Percentiles rank a stretch among this genome's conserved stretches.
These are phyloP conservation scores for Ammopiptanthus mongolicus DNA, from an alignment of 306 rosid genomes.

Conservation along the genomic window DNA sequence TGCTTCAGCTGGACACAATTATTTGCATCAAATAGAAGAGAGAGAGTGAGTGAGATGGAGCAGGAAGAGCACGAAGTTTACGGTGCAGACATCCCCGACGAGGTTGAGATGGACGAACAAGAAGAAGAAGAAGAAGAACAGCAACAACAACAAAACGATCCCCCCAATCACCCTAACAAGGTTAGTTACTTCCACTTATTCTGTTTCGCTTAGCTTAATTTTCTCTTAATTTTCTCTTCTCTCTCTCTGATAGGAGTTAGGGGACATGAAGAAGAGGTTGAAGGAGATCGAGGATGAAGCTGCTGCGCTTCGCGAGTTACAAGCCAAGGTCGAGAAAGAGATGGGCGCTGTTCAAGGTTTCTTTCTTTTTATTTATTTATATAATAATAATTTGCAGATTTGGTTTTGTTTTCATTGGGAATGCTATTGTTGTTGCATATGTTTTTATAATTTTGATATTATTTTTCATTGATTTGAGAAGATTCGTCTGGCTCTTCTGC, in stretches of 20 bases:
- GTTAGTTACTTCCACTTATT: neutral
- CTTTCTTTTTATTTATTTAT: no score
- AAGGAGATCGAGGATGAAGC: conserved; percentile 99
- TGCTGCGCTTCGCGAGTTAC: conserved; percentile 94
- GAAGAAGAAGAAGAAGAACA: conserved; percentile 27
- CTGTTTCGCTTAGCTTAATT: neutral
- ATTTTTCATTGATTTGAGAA: conserved; percentile 21
- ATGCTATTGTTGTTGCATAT: neutral
- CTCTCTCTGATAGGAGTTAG: conserved; percentile 62
- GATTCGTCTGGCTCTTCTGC: conserved; percentile 77
- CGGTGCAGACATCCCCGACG: conserved; percentile 43
- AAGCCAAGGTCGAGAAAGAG: conserved; percentile 99
- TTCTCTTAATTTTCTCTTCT: neutral
- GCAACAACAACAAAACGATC: neutral
- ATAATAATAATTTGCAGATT: neutral
- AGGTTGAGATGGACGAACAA: conserved; percentile 32
- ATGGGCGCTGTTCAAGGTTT: conserved; percentile 89
- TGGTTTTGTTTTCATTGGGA: neutral
- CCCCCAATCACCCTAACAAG: conserved; percentile 24
- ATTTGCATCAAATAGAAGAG: neutral
- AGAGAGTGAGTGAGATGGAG: conserved; percentile 8
- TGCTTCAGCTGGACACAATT: neutral
- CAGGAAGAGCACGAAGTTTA: conserved; percentile 45
- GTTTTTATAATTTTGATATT: neutral
- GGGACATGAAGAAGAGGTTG: conserved; percentile 98